Conservation (phyloP, 768 basidiomycete genomes). For the Saitozyma sp. region DNA sequence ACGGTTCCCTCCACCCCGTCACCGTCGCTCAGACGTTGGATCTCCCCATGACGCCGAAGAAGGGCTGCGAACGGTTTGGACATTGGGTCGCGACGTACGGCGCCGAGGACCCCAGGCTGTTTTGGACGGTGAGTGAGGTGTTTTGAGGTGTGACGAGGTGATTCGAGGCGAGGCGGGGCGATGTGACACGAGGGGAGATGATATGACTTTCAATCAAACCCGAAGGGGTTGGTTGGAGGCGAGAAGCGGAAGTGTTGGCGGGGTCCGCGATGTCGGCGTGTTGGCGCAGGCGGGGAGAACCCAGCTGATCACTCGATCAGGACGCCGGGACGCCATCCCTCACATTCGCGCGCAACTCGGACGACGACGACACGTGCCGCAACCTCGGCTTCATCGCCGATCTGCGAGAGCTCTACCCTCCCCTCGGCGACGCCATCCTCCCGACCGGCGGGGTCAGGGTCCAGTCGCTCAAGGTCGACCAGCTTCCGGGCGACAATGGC, state of each 20-base stretch:
- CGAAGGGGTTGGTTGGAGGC: too few species aligned
- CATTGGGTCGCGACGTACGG: constrained; percentile 16
- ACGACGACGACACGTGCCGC: background rate
- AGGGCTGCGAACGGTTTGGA: constrained; percentile 6
- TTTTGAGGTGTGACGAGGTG: too few species aligned
- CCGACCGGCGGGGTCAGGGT: background rate
- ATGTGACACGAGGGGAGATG: too few species aligned
- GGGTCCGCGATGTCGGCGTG: too few species aligned
- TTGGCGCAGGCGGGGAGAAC: background rate
- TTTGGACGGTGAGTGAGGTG: constrained; percentile 18
- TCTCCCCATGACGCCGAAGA: constrained; percentile 16
- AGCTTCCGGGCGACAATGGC: background rate
- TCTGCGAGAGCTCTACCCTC: background rate
- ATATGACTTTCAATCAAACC: too few species aligned
- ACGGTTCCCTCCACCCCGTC: constrained; percentile 11
- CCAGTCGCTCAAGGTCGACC: background rate
- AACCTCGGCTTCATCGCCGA: background rate
- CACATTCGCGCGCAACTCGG: background rate
- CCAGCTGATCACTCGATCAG: background rate
- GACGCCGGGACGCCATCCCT: background rate
- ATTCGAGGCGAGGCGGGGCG: too few species aligned
- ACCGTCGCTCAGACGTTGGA: constrained; percentile 14
- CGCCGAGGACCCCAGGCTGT: constrained; percentile 17
- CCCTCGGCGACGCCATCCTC: background rate
- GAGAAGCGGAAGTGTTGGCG: too few species aligned